Percentiles rank a stretch among this genome's conserved stretches.
These are phyloP conservation scores for Avena atlantica DNA, from an alignment of 176 grass and related monocot genomes.

Conservation along the genomic window DNA sequence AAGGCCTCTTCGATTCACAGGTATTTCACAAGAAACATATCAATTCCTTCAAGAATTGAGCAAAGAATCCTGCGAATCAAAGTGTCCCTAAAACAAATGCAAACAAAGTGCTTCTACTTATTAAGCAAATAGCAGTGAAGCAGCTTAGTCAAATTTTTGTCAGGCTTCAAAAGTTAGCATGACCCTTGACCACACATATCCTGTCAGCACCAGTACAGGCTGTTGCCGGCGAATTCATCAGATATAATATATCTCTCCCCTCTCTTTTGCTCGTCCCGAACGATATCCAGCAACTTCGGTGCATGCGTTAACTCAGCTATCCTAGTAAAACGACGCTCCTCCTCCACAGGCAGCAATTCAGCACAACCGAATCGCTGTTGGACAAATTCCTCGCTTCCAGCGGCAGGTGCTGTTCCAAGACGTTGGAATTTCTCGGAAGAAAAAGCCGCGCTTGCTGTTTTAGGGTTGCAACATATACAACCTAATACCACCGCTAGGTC, in stretches of 20 bases:
- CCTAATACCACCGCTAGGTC: background rate
- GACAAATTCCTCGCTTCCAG: background rate
- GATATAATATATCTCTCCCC: background rate
- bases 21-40: conserved; percentile 5
- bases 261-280: background rate
- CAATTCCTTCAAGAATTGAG: background rate
- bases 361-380: conserved; percentile 9
- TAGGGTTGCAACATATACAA: conserved; percentile 5
- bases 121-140: background rate
- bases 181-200: background rate
- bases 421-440: background rate
- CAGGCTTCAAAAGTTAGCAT: background rate
- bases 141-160: background rate
- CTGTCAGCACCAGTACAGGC: background rate
- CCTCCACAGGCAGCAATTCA: conserved; percentile 25
- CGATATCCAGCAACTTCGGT: background rate
- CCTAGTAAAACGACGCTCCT: background rate
- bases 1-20: background rate
- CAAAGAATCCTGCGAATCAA: background rate
- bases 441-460: background rate
- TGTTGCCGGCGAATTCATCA: background rate
- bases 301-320: background rate
- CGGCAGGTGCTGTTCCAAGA: background rate
- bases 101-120: conserved; percentile 3
- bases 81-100: background rate